Evolutionary conservation across 2,329 filamentous ascomycete genomes (phyloP).

Genomic region (Colletotrichum sp.): DNA sequence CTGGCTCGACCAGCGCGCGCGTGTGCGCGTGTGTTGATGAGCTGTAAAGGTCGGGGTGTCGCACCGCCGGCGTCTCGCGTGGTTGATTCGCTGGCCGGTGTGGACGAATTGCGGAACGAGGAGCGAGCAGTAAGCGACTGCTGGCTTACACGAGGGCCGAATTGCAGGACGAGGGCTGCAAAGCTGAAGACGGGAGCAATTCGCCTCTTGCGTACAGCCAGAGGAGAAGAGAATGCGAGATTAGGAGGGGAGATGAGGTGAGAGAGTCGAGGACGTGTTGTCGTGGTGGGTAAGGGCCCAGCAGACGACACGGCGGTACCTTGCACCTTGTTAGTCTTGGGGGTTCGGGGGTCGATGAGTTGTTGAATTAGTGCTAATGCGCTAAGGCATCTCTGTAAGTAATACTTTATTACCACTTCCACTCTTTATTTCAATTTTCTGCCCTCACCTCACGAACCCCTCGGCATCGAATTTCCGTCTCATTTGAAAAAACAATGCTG

Average conservation of each 20-base stretch:
- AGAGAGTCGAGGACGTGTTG: background rate
- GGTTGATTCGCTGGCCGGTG: background rate
- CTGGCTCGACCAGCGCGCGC: background rate
- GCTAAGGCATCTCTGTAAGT: background rate
- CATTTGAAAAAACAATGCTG: background rate
- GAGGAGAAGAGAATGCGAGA: background rate
- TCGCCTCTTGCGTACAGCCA: background rate
- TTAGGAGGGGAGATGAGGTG: background rate
- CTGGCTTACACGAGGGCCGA: background rate
- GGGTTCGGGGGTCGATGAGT: slow-evolving; percentile 2
- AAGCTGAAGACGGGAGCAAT: background rate
- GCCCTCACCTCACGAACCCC: background rate
- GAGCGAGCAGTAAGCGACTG: background rate
- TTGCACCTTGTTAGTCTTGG: background rate
- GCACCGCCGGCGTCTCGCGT: background rate
- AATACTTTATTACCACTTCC: slow-evolving; percentile 3
- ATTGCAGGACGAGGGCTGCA: background rate
- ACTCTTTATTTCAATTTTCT: background rate
- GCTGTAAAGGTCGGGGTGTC: background rate
- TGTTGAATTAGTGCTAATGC: slow-evolving; percentile 16
- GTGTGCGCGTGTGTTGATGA: background rate
- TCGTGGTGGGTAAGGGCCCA: background rate
- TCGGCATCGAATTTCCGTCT: background rate
- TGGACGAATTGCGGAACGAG: background rate
- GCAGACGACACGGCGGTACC: background rate